These are phyloP conservation scores for Triticum dicoccoides DNA, from an alignment of 176 grass and related monocot species.

Conservation along the genomic window DNA sequence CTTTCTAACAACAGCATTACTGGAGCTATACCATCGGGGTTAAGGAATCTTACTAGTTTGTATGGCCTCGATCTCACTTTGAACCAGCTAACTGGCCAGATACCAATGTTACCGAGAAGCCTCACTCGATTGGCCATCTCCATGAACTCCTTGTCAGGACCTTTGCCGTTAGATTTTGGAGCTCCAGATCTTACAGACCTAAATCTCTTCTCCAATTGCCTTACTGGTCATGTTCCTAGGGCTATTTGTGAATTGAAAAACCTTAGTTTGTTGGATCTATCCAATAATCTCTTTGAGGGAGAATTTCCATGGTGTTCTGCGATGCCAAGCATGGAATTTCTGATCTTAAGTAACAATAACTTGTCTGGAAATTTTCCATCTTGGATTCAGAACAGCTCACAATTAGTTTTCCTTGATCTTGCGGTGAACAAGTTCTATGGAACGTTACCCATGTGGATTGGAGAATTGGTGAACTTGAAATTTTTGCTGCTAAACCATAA, in stretches of 20 bases:
- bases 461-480: not conserved
- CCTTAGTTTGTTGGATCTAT: not conserved
- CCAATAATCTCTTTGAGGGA: conserved; percentile 18
- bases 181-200: not conserved
- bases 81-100: conserved; percentile 12
- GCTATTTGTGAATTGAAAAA: conserved; percentile 6
- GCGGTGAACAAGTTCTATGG: conserved; percentile 33
- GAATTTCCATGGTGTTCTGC: not conserved
- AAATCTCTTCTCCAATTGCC: not conserved
- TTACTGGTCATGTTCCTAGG: conserved; percentile 21
- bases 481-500: conserved; percentile 36
- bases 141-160: not conserved
- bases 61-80: not conserved
- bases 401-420: conserved; percentile 22
- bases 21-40: not conserved
- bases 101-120: not conserved
- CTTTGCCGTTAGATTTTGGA: not conserved
- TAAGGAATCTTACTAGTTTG: not conserved
- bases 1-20: conserved; percentile 1
- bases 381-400: not conserved
- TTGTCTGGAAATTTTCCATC: conserved; percentile 36
- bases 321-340: not conserved
- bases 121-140: not conserved
- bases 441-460: conserved; percentile 35
- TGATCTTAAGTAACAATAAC: conserved; percentile 30